A percentile compares a stretch with the other conserved stretches of the same genome.
Conservation (phyloP, 208 protist genomes). For the Lotmaria passim region DNA sequence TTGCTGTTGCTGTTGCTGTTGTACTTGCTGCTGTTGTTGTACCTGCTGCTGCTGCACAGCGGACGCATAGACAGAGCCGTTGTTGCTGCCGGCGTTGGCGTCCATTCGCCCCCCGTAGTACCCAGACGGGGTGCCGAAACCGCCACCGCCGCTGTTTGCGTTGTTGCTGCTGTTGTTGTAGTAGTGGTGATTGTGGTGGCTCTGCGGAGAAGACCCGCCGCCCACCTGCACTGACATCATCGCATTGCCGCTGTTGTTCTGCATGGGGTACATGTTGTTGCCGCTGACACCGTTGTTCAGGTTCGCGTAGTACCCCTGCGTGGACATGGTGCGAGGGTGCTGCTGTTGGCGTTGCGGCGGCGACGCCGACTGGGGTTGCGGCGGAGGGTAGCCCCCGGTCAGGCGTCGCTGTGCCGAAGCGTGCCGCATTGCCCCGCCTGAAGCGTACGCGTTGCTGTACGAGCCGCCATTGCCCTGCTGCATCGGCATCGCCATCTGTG, state of each 20-base stretch:
- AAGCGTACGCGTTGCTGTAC: too few relatives aligned
- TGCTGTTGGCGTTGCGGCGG: slow-evolving; percentile 2
- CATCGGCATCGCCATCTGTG: slow-evolving; percentile 12
- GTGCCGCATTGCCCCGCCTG: background rate
- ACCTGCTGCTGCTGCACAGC: slow-evolving; percentile 14
- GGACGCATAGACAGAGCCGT: background rate
- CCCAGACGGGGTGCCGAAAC: background rate
- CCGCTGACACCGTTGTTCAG: background rate
- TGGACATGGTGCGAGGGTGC: slow-evolving; percentile 14
- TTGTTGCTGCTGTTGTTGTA: slow-evolving; percentile 9
- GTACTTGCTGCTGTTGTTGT: slow-evolving; percentile 3
- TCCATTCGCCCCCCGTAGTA: slow-evolving; percentile 10
- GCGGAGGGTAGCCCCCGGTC: background rate
- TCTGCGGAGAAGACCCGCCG: background rate
- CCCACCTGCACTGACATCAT: slow-evolving; percentile 10
- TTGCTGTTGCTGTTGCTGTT: too few relatives aligned
- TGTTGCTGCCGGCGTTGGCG: too few relatives aligned
- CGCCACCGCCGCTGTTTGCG: slow-evolving; percentile 1
- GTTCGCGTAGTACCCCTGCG: slow-evolving; percentile 3
- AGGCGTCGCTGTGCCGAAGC: background rate
- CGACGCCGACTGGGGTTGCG: background rate
- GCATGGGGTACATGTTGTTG: background rate
- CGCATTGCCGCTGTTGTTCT: slow-evolving; percentile 1
- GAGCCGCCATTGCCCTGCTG: background rate
- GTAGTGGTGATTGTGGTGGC: background rate